These are phyloP conservation scores for Lonicera japonica DNA, from an alignment of 129 eudicot species.

Conservation along the genomic window DNA sequence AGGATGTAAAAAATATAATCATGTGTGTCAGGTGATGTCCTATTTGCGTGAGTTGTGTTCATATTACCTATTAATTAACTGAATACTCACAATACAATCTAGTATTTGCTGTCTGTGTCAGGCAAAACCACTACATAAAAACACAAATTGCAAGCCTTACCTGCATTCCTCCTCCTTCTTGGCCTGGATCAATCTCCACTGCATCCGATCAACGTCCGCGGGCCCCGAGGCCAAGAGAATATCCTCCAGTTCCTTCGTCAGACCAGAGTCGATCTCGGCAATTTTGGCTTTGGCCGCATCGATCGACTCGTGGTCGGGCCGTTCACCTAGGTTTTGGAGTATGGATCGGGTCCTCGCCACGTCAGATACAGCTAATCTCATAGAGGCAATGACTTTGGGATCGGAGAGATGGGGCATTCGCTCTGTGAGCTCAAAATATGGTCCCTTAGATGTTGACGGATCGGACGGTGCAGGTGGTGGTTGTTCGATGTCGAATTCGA, in stretches of 20 bases:
- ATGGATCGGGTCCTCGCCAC: constrained; percentile 70
- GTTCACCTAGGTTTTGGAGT: constrained; percentile 52
- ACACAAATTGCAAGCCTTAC: too few species aligned
- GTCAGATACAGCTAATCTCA: constrained; percentile 59
- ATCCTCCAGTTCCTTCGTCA: constrained; percentile 45
- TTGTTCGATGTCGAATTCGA: constrained; percentile 54
- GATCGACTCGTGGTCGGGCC: constrained; percentile 83
- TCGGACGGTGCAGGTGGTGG: constrained; percentile 22
- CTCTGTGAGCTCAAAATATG: constrained; percentile 57
- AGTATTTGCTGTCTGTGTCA: too few species aligned
- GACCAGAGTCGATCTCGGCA: constrained; percentile 43
- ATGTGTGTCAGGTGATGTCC: too few species aligned
- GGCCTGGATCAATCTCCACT: constrained; percentile 3
- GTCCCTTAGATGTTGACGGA: constrained; percentile 23
- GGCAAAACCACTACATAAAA: too few species aligned
- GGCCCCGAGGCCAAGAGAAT: constrained; percentile 27
- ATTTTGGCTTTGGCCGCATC: constrained; percentile 53
- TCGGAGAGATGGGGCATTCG: constrained; percentile 63
- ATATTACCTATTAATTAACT: too few species aligned
- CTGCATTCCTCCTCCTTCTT: constrained; percentile 29
- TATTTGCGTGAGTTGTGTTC: too few species aligned
- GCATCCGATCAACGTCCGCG: constrained; percentile 16
- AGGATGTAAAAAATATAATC: too few species aligned
- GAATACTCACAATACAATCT: too few species aligned
- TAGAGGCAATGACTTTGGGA: constrained; percentile 51